phyloP scores from a whole-genome alignment of 768 basidiomycete genomes.

The Boletales sp. region DNA sequence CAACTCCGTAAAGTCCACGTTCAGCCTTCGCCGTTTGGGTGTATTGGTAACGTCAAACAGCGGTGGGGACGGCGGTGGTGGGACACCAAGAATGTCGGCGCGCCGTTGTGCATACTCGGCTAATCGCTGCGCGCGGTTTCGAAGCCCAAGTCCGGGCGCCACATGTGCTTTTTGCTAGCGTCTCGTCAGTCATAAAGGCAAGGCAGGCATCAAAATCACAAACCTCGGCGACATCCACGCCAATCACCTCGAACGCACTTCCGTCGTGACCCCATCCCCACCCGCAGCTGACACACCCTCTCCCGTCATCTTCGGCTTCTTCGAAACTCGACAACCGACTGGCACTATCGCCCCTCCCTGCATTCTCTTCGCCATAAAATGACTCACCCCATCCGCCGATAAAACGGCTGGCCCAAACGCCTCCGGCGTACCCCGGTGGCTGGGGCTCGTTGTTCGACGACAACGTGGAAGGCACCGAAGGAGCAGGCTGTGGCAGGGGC shows the following conservation, averaged over 20 bases:
- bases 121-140: constrained; percentile 65
- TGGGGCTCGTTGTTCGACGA: constrained; percentile 26
- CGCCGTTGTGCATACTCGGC: constrained; percentile 65
- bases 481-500: constrained; percentile 19
- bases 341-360: constrained; percentile 26
- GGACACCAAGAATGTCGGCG: constrained; percentile 38
- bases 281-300: constrained; percentile 59
- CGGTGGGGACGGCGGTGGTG: constrained; percentile 25
- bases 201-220: constrained; percentile 20
- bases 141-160: constrained; percentile 49
- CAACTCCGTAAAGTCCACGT: constrained; percentile 21
- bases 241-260: constrained; percentile 68
- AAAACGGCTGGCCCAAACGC: constrained; percentile 36
- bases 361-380: constrained; percentile 29
- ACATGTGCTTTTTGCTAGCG: constrained; percentile 50
- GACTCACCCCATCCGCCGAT: constrained; percentile 41
- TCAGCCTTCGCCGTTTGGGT: constrained; percentile 29
- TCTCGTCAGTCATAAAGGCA: not conserved
- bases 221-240: constrained; percentile 63
- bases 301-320: constrained; percentile 53
- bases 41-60: constrained; percentile 32
- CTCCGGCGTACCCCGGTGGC: constrained; percentile 25
- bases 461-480: constrained; percentile 21
- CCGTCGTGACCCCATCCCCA: constrained; percentile 84
- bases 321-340: constrained; percentile 29